Conservation (phyloP, 164 flowering plant species). For the Paratinospora sagittata region DNA sequence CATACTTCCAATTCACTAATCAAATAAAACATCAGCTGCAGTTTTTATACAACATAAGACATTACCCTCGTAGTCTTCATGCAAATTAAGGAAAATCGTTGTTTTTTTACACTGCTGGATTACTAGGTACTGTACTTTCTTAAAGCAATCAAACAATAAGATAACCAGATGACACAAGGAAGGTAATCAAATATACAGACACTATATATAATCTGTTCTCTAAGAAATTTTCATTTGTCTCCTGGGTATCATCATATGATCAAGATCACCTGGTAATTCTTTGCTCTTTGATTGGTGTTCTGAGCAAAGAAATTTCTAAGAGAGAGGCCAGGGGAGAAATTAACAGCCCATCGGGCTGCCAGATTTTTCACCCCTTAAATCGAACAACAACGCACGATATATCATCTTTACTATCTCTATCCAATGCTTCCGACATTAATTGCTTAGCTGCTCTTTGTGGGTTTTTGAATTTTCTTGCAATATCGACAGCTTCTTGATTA, state of each 20-base stretch:
- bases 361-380: slow-evolving; percentile 17
- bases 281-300: background rate
- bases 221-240: background rate
- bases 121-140: background rate
- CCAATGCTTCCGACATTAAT: slow-evolving; percentile 53
- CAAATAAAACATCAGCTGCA: background rate
- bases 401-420: slow-evolving; percentile 71
- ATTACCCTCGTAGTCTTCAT: background rate
- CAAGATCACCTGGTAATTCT: background rate
- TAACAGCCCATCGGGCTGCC: background rate
- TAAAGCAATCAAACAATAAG: background rate
- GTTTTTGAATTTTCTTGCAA: slow-evolving; percentile 48
- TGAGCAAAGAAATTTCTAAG: background rate
- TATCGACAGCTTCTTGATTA: slow-evolving; percentile 61
- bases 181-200: background rate
- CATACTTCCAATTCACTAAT: background rate
- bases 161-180: background rate
- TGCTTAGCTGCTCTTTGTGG: slow-evolving; percentile 69
- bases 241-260: background rate
- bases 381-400: slow-evolving; percentile 74
- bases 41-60: background rate
- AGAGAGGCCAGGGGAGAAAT: background rate
- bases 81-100: background rate
- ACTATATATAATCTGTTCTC: background rate
- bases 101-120: background rate